A percentile compares a stretch with the other conserved stretches of the same genome.
Evolutionary conservation across 768 basidiomycete species (phyloP).

Genomic region (Suillus subluteus): DNA sequence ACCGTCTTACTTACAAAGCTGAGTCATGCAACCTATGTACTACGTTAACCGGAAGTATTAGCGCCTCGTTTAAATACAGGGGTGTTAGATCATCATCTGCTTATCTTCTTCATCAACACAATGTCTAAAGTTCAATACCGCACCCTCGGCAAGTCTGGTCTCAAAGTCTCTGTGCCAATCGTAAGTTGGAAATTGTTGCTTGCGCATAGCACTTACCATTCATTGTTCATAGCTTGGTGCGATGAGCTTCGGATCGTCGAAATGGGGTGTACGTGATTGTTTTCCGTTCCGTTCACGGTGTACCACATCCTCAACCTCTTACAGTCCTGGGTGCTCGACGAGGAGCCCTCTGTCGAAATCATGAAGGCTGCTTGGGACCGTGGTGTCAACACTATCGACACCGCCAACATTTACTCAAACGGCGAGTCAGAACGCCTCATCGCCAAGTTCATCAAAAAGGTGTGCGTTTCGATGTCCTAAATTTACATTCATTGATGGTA

Average conservation of each 20-base stretch:
- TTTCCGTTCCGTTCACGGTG: neutral
- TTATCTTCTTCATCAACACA: constrained; percentile 11
- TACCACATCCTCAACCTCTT: neutral
- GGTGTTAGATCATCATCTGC: neutral
- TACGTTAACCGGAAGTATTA: neutral
- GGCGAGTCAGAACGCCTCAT: constrained; percentile 42
- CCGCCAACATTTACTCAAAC: constrained; percentile 41
- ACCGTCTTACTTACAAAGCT: neutral
- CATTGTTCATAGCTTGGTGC: constrained; percentile 27
- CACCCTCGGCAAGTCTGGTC: constrained; percentile 35
- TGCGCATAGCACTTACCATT: neutral
- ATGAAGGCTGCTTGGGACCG: constrained; percentile 43
- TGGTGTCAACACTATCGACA: constrained; percentile 45
- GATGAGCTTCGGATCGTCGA: constrained; percentile 30
- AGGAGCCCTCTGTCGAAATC: constrained; percentile 33
- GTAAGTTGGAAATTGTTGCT: constrained; percentile 17
- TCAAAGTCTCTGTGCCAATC: constrained; percentile 39
- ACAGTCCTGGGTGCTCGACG: constrained; percentile 31
- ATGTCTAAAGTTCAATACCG: constrained; percentile 31
- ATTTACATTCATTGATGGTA: neutral
- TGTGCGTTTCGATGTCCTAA: constrained; percentile 12
- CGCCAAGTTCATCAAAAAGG: constrained; percentile 41
- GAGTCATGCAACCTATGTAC: neutral
- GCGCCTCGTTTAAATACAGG: neutral
- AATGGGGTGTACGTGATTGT: constrained; percentile 28